Conservation (phyloP, 2,329 filamentous ascomycete genomes). For the Pleurostoma richardsiae region DNA sequence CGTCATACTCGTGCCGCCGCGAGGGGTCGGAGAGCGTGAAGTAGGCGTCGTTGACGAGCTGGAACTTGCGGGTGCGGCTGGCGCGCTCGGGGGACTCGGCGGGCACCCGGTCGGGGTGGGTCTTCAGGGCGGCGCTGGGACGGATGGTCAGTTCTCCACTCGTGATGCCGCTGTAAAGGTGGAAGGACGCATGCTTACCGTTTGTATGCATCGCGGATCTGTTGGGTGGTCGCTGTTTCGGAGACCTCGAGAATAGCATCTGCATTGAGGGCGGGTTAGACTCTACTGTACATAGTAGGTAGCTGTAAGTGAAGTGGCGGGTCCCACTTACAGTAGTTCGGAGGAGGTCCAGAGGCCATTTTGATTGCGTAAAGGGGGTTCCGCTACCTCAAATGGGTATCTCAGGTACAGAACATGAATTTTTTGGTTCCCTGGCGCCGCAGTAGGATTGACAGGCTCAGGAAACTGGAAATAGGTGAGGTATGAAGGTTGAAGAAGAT, state of each 20-base stretch:
- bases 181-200: slow-evolving; percentile 42
- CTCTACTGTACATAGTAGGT: no score
- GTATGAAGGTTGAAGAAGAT: no score
- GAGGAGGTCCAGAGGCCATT: slow-evolving; percentile 33
- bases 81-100: slow-evolving; percentile 77
- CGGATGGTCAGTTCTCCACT: slow-evolving; percentile 1
- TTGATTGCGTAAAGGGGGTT: slow-evolving; percentile 21
- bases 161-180: not conserved
- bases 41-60: slow-evolving; percentile 40
- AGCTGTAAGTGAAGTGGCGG: not conserved
- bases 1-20: slow-evolving; percentile 80
- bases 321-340: slow-evolving; percentile 51
- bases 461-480: no score
- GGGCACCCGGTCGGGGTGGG: slow-evolving; percentile 87
- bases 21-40: slow-evolving; percentile 67
- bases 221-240: slow-evolving; percentile 69
- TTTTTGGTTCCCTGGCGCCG: no score
- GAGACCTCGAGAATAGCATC: slow-evolving; percentile 71
- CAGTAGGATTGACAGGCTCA: no score
- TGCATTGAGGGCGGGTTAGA: slow-evolving; percentile 24
- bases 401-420: no score
- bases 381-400: no score
- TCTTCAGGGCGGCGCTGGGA: slow-evolving; percentile 78
- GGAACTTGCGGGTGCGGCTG: slow-evolving; percentile 62
- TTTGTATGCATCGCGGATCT: slow-evolving; percentile 94